Conservation (phyloP, 805 yeast species). For the Pichia kluyveri region DNA sequence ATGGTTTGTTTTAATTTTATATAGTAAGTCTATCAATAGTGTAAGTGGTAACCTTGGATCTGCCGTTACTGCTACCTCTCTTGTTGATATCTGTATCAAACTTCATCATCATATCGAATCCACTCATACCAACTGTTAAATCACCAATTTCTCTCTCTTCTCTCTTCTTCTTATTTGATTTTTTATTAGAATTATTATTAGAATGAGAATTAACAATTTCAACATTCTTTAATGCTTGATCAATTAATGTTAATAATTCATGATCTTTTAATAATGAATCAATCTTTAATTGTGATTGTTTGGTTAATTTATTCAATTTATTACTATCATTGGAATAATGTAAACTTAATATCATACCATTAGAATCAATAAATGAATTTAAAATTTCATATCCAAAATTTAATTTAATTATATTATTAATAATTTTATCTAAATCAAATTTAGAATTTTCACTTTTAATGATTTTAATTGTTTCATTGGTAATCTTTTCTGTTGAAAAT, state of each 20-base stretch:
- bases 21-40: not conserved
- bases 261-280: slow-evolving; percentile 30
- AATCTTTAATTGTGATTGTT: slow-evolving; percentile 34
- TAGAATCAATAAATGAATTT: slow-evolving; percentile 59
- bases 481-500: slow-evolving; percentile 50
- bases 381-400: slow-evolving; percentile 54
- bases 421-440: slow-evolving; percentile 32
- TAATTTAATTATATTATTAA: slow-evolving; percentile 36
- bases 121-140: not conserved
- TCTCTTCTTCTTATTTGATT: slow-evolving; percentile 9
- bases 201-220: slow-evolving; percentile 8
- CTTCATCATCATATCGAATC: not conserved
- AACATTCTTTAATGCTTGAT: slow-evolving; percentile 30
- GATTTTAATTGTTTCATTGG: slow-evolving; percentile 34
- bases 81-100: not conserved
- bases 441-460: slow-evolving; percentile 20
- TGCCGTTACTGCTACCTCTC: not conserved
- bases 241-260: slow-evolving; percentile 37
- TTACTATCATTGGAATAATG: slow-evolving; percentile 39
- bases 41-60: not conserved
- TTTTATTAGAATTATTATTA: slow-evolving; percentile 9
- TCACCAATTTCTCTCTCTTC: not conserved
- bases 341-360: slow-evolving; percentile 59
- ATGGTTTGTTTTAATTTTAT: not conserved
- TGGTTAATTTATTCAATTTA: slow-evolving; percentile 35